Conservation (phyloP, 78 protist genomes). For the Bigelowiella natans region DNA sequence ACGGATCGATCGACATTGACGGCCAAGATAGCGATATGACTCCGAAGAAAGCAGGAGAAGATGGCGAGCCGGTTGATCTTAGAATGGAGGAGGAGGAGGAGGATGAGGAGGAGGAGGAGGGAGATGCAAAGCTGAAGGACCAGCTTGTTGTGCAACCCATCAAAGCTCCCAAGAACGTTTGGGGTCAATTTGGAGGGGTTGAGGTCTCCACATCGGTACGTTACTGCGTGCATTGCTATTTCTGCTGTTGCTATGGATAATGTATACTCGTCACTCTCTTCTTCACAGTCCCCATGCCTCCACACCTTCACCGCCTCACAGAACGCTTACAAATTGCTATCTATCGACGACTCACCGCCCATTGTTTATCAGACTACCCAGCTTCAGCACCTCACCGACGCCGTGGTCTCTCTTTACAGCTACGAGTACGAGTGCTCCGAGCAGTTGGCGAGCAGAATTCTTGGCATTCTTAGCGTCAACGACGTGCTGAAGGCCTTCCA, state of each 20-base stretch:
- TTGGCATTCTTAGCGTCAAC: too few species aligned
- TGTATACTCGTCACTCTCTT: too few species aligned
- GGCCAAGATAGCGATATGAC: neutral
- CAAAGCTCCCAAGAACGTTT: neutral
- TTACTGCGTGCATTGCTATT: too few species aligned
- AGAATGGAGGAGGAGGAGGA: neutral
- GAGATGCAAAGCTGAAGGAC: neutral
- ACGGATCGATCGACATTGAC: neutral
- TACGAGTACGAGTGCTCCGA: slow-evolving; percentile 17
- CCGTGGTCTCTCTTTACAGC: neutral
- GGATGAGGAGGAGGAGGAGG: too few species aligned
- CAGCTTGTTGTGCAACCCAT: neutral
- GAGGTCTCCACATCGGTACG: neutral
- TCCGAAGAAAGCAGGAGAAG: neutral
- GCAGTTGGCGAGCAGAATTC: too few species aligned
- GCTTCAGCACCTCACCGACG: neutral
- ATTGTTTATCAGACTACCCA: neutral
- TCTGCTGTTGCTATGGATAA: too few species aligned
- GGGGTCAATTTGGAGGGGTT: neutral
- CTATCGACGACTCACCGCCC: too few species aligned
- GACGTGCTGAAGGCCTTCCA: too few species aligned
- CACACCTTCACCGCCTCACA: too few species aligned
- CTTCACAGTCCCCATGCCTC: too few species aligned
- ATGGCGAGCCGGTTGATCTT: neutral
- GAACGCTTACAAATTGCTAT: too few species aligned